Conservation (phyloP, 352 stramenopile genomes). For the Globisporangium paroecandrum region DNA sequence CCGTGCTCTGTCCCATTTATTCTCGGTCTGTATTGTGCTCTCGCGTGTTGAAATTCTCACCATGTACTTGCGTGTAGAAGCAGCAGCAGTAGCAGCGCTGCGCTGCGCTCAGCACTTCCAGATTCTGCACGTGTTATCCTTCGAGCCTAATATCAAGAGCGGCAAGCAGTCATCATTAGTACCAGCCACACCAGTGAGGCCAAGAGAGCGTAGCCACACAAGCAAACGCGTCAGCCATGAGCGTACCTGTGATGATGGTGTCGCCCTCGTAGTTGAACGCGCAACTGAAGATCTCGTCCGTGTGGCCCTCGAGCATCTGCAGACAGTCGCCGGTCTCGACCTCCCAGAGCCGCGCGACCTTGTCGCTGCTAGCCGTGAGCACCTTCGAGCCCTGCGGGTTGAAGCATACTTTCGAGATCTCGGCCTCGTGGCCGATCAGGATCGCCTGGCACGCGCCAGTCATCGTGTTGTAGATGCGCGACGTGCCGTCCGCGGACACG, state of each 20-base stretch:
- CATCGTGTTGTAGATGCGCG: constrained; percentile 95
- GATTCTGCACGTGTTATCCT: constrained; percentile 86
- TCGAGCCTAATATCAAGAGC: constrained; percentile 40
- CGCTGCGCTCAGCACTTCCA: constrained; percentile 52
- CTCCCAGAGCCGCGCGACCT: constrained; percentile 92
- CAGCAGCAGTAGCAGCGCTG: not conserved
- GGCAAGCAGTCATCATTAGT: not conserved
- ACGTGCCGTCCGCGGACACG: constrained; percentile 90
- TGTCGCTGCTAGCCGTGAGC: constrained; percentile 93
- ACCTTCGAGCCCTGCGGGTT: constrained; percentile 95
- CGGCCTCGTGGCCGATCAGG: constrained; percentile 93
- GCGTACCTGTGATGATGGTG: constrained; percentile 95
- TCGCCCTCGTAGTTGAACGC: constrained; percentile 97
- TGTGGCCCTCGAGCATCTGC: constrained; percentile 94
- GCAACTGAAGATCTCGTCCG: constrained; percentile 96
- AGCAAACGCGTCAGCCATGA: not conserved
- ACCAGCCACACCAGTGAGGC: not conserved
- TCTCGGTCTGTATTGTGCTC: not conserved
- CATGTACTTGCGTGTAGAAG: not conserved
- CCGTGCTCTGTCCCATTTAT: no score
- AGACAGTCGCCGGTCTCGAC: constrained; percentile 93
- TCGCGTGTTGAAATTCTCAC: not conserved
- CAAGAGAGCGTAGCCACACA: not conserved
- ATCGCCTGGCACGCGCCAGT: constrained; percentile 94
- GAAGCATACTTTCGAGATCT: constrained; percentile 95